Evolutionary conservation across 2,329 filamentous ascomycete genomes (phyloP).

Genomic region (Lasiodiplodia theobromae): DNA sequence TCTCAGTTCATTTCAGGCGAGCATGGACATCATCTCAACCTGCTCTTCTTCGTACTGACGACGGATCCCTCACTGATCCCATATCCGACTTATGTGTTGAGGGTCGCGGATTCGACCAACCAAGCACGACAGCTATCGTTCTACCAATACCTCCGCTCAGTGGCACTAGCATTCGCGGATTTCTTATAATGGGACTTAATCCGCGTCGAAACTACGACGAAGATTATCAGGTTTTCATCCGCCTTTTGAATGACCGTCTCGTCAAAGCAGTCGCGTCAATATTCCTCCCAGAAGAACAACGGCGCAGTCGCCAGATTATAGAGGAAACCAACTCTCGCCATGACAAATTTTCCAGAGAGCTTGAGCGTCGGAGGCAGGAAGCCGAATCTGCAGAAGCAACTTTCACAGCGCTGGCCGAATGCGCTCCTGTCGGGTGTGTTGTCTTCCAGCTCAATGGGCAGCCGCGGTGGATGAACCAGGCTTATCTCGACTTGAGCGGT

Average conservation of each 20-base stretch:
- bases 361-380: conserved; percentile 23
- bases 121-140: conserved; percentile 13
- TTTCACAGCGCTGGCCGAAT: conserved; percentile 21
- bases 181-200: conserved; percentile 24
- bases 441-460: conserved; percentile 28
- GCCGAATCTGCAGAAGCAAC: conserved; percentile 15
- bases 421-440: conserved; percentile 23
- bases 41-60: background rate
- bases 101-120: conserved; percentile 20
- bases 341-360: conserved; percentile 13
- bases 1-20: conserved; percentile 16
- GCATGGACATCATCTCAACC: conserved; percentile 30
- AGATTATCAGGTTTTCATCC: conserved; percentile 26
- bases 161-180: conserved; percentile 26
- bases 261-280: conserved; percentile 28
- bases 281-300: conserved; percentile 24
- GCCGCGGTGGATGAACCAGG: conserved; percentile 29
- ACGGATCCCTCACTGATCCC: background rate
- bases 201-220: conserved; percentile 26
- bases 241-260: conserved; percentile 27
- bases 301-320: conserved; percentile 11
- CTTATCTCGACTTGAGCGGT: conserved; percentile 27
- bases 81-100: background rate
- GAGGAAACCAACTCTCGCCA: conserved; percentile 22
- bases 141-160: conserved; percentile 27